Conservation (phyloP, 352 stramenopile genomes). For the Peronospora destructor region DNA sequence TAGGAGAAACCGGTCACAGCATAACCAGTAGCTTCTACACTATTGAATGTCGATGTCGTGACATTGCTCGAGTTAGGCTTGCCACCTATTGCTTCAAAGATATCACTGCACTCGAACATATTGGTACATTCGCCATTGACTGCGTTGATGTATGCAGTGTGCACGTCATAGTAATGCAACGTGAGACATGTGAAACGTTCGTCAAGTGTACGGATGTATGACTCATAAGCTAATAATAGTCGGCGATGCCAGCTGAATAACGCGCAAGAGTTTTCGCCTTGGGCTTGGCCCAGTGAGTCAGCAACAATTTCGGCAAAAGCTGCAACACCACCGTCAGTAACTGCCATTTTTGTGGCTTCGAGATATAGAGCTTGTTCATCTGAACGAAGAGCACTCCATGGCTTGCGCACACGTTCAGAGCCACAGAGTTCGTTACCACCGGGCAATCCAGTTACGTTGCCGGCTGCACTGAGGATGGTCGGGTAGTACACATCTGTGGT, state of each 20-base stretch:
- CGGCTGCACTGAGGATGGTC: slow-evolving; percentile 32
- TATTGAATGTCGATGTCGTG: slow-evolving; percentile 22
- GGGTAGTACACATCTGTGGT: slow-evolving; percentile 24
- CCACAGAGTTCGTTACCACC: slow-evolving; percentile 46
- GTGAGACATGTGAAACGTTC: slow-evolving; percentile 58
- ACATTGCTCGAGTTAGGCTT: slow-evolving; percentile 11
- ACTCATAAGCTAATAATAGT: slow-evolving; percentile 57
- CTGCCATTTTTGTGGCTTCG: slow-evolving; percentile 36
- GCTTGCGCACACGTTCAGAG: slow-evolving; percentile 39
- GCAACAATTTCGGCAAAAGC: slow-evolving; percentile 45
- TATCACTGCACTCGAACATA: slow-evolving; percentile 58
- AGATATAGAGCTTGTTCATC: slow-evolving; percentile 54
- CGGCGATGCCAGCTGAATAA: slow-evolving; percentile 66
- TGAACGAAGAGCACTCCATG: slow-evolving; percentile 35
- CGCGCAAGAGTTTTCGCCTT: slow-evolving; percentile 48
- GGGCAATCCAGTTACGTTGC: slow-evolving; percentile 40
- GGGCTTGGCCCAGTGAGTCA: slow-evolving; percentile 39
- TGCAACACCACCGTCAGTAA: slow-evolving; percentile 38
- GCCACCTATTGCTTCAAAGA: slow-evolving; percentile 49
- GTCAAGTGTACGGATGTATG: slow-evolving; percentile 50
- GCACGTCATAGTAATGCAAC: slow-evolving; percentile 73
- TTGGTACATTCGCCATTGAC: slow-evolving; percentile 42
- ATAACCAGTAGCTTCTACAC: slow-evolving; percentile 29
- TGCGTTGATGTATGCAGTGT: slow-evolving; percentile 49
- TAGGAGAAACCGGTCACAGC: slow-evolving; percentile 30